Evolutionary conservation across 2,329 filamentous ascomycete species (phyloP).

Genomic region (Pseudogymnoascus sp.): DNA sequence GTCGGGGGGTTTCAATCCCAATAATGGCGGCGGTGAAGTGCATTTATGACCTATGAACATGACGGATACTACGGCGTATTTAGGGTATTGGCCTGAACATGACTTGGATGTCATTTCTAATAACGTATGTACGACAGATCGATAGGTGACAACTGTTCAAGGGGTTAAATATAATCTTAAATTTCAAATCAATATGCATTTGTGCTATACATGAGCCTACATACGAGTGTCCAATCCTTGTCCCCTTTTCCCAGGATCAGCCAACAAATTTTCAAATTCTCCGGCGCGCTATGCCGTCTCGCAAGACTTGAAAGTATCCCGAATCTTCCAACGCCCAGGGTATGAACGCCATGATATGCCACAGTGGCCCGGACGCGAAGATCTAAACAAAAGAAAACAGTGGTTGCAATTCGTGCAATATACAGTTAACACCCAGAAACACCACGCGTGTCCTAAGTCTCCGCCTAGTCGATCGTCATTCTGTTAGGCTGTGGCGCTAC

Average conservation of each 20-base stretch:
- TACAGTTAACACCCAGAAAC: slow-evolving; percentile 19
- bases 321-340: slow-evolving; percentile 23
- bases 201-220: slow-evolving; percentile 1
- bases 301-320: slow-evolving; percentile 19
- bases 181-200: neutral
- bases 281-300: slow-evolving; percentile 9
- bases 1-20: neutral
- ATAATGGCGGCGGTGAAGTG: neutral
- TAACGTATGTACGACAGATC: neutral
- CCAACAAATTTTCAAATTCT: neutral
- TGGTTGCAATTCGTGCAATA: slow-evolving; percentile 20
- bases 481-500: slow-evolving; percentile 31
- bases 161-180: neutral
- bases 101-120: neutral
- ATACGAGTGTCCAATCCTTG: neutral
- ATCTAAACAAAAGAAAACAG: slow-evolving; percentile 18
- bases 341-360: slow-evolving; percentile 25
- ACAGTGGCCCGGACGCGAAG: slow-evolving; percentile 22
- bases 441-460: neutral
- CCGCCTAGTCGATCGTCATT: slow-evolving; percentile 41
- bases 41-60: neutral
- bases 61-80: neutral
- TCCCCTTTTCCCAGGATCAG: neutral
- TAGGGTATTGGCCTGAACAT: neutral
- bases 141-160: neutral